Evolutionary conservation across 805 yeast species (phyloP), one percentile per base, ranked within the genome.

Genomic region (Ogataea haglerorum): DNA sequence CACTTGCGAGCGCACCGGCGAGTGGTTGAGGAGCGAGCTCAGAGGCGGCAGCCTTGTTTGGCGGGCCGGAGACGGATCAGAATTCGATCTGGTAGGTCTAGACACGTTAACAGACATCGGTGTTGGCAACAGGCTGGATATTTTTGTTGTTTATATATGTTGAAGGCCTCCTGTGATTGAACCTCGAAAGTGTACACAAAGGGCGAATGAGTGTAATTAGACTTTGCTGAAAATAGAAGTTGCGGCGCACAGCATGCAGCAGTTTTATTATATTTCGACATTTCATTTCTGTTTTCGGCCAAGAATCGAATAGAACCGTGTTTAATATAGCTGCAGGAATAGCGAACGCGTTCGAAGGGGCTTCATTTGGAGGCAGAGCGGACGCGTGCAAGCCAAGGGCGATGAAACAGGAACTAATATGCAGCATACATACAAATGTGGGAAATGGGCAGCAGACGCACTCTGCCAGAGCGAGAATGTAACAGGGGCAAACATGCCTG

Each of bases 21-120:
- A 45, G 14, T 38, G 31, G 29, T 47, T 45, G 10, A 56, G 41
- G 10, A 56, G 37, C 13, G 58, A 45, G 4, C 58, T 47, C 16
- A 56, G 46, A n/a, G 60, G 56, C 16, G 60, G 60, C 30, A 56
- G 40, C 28, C 54, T 47, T 22, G 52, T 48, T 19, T 41, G 49
- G 25, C 44, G 43, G 5, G 38, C 38, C 12, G 56, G 56, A 10
- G 58, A 53, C n/a, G 56, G 56, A 22, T 53, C 57, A 25, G 53
- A 48, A 27, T 51, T 48, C 34, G 58, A 47, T 45, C 57, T 51
- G 28, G 40, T 46, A 31, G 45, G 42, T 43, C 52, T 46, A 18
- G 54, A 34, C n/a, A 47, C 46, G 43, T 53, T 49, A 30, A 49
- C 52, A n/a, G 53, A 47, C 55, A 51, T 51, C 15, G 21, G 34